Conservation (phyloP, 192 early-diverging fungal species). For the Coemansia sp. region DNA sequence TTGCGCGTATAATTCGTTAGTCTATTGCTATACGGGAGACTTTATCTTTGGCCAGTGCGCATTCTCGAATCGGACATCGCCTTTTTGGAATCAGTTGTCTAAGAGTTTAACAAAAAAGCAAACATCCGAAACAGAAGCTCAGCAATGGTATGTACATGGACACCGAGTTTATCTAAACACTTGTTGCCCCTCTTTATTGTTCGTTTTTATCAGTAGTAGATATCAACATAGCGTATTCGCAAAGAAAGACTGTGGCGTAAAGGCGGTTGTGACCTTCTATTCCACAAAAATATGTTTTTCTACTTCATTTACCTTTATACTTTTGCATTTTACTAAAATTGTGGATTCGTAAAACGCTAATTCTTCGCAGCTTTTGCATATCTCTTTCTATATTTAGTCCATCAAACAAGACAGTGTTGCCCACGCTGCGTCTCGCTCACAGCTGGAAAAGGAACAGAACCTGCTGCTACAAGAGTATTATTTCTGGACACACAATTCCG, state of each 20-base stretch:
- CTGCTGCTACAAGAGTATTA: conserved; percentile 29
- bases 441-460: conserved; percentile 21
- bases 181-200: neutral
- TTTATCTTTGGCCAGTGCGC: neutral
- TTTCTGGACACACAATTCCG: conserved; percentile 25
- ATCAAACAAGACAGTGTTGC: conserved; percentile 1
- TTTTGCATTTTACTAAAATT: neutral
- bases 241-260: neutral
- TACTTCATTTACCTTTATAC: neutral
- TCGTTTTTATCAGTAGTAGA: neutral
- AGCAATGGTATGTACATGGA: neutral
- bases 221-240: neutral
- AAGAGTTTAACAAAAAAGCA: neutral
- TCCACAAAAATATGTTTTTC: neutral
- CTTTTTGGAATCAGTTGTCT: too few species aligned
- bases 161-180: neutral
- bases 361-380: neutral
- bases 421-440: conserved; percentile 7
- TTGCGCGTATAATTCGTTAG: neutral
- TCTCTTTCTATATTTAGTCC: neutral
- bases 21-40: neutral
- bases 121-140: too few species aligned
- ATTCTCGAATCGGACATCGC: neutral
- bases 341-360: neutral
- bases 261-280: neutral